Evolutionary conservation across 768 basidiomycete species (phyloP), one percentile per base, ranked within the genome.

Genomic region (Zangia roseola): DNA sequence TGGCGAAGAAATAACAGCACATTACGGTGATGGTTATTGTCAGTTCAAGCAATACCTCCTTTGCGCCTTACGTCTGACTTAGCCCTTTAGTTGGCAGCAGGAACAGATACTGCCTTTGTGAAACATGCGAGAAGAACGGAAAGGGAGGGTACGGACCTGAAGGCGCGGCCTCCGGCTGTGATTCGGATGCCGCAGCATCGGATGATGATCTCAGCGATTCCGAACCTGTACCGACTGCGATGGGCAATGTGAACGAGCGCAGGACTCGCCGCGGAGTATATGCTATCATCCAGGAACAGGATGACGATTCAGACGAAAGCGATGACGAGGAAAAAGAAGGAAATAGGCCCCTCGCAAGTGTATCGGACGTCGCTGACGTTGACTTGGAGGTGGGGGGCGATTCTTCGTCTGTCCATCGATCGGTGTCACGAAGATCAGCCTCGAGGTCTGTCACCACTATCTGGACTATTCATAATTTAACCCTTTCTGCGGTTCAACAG

Each of bases 1-100:
- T 21, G 91, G 90, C 26, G 90, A 93, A 68, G 91, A 93, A 68
- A 86, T 93, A 39, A 91, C 90, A 25, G 91, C 91, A 36, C 88
- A 91, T 65, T 93, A 93, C 62, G 91, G 91, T 38, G 88, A 92
- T 69, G 87, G 87, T 39, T 93, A 93, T 67, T 93, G 90, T 93
- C 64, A 71, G 88, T 82, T 42, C 50, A 33, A 49, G 41, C 51
- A 41, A 47, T 54, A 45, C 31, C 57, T 59, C 52, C 54, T 54
- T 53, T 50, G 54, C 52, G 43, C 55, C 53, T 38, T 53, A 34
- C 30, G 26, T 41, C 60, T 64, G 33, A 65, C 73, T 70, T 72
- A 52, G 57, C 49, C 39, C 37, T 55, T 46, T 52, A 86, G 84
- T 86, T 63, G 84, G 84, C 43, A 73, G 78, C 53, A 81, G 77